Base-by-base conservation (phyloP, 768 basidiomycete species). In the Russula foetens region DNA sequence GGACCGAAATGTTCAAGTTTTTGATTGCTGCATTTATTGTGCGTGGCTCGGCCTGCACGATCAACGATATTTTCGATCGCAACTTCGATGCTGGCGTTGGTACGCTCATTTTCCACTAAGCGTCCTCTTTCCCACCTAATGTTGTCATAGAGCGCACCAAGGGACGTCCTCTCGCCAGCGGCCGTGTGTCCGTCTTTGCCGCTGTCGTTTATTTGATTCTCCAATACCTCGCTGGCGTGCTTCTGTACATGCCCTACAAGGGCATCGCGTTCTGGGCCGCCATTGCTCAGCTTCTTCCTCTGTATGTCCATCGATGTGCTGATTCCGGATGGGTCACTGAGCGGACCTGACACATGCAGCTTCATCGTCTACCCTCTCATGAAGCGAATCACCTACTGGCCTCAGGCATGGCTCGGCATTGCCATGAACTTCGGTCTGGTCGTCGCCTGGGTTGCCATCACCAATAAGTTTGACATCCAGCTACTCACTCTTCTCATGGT, bases 321-420 rank as follows among this genome's bases (percentile, higher is more conserved):
- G 3, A 46, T 0, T n/a, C 6, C n/a, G 6, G 29, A 33, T n/a
- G 29, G 28, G 24, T 41, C 23, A 24, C 41, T 65, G 38, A 63
- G 41, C 12, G 2, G 11, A 51, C 17, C n/a, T 33, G 19, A 26
- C 66, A 64, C 29, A 50, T 61, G 21, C 9, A 72, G 73, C 8
- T 66, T 66, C 55, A 60, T 64, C 38, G 68, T 79, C 52, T 82
- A 81, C 68, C 83, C 83, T 8, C 72, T 84, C 19, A 71, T 82
- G 53, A 84, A 84, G 63, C 75, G 82, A 7, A 69, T 78, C 43
- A 84, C 83, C 0, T 71, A 83, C 63, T 84, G 82, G 82, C 83
- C 83, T 0, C 83, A 84, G 64, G 81, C 81, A 0, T 83, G 81
- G 81, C 76, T 84, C 2, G 82, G 83, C 26, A 62, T 66, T 53